phyloP scores from a whole-genome alignment of 2,329 filamentous ascomycete species.

The Ceratocystis eucalypticola region DNA sequence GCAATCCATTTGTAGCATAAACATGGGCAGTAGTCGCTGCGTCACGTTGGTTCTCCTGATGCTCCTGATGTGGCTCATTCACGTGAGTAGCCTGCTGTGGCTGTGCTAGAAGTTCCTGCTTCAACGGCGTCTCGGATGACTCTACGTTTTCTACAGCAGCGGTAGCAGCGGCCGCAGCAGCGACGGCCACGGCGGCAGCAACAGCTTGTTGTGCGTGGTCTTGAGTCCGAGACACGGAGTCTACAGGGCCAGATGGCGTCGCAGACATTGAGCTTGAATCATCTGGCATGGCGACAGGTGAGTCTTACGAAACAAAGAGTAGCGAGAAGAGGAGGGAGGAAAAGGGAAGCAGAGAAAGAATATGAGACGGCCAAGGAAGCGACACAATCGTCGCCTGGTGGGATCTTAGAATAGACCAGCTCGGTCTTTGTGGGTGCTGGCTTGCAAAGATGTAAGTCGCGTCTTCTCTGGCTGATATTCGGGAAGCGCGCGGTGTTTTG shows the following conservation, averaged over 20 bases:
- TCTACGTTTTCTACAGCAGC: neutral
- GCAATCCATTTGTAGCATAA: constrained; percentile 35
- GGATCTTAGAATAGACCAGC: neutral
- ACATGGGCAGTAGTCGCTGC: constrained; percentile 26
- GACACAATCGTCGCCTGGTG: no score
- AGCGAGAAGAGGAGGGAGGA: neutral
- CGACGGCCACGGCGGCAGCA: neutral
- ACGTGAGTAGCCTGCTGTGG: neutral
- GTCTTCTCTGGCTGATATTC: constrained; percentile 20
- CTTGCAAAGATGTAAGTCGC: constrained; percentile 17
- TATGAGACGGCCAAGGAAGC: no score
- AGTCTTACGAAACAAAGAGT: neutral
- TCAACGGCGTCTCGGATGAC: neutral
- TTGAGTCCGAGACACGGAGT: constrained; percentile 13
- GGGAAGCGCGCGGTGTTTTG: constrained; percentile 18
- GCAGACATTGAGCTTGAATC: constrained; percentile 3
- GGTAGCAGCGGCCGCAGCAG: constrained; percentile 7
- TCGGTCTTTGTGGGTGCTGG: neutral
- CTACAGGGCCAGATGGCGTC: constrained; percentile 3
- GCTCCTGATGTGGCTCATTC: constrained; percentile 7
- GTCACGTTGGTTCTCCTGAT: constrained; percentile 12
- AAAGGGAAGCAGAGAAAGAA: neutral
- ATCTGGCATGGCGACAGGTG: constrained; percentile 1
- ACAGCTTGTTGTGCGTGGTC: neutral
- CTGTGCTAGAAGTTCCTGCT: neutral